Evolutionary conservation across 345 rosid genomes (phyloP), one percentile per base, ranked within the genome.

Genomic region (Ceriops decandra): DNA sequence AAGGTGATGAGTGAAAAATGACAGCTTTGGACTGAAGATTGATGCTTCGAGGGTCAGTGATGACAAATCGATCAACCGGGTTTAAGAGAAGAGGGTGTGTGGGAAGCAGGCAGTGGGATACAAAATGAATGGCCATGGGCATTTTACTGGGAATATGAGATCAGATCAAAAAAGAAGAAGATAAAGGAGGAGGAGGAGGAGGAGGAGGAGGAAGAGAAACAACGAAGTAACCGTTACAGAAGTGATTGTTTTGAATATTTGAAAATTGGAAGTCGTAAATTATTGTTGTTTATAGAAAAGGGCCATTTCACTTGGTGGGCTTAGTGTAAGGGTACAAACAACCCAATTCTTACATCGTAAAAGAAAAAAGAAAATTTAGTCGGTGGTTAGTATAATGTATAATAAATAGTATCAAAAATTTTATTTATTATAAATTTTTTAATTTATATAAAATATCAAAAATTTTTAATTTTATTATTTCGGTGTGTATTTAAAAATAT

Each of bases 101-200:
- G 16, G 66, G 21, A 11, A 49, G 21, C 27, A 59, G 20, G 33
- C 54, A 3, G 52, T 11, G 83, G 28, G 76, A 72, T 8, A 42
- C 72, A 61, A 72, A 62, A 6, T 33, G 31, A 4, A 77, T 52
- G 26, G 60, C 59, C 19, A 28, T 33, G 28, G 54, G 61, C 82
- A 78, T 80, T 62, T 52, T 33, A 22, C 59, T 62, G 4, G 51
- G 3, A 28, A 28, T 17, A 6, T 53, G 60, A 3, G 68, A 57
- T 42, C 10, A 7, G 1, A 26, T 60, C 32, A 68, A 38, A 24
- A 24, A 4, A 5, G 33, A 31, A 5, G 6, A 0, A 15, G 72
- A 22, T 57, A 60, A 76, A 74, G 79, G 4, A 28, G 30, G 30
- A 31, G 33, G 72, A 75, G 36, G 30, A 31, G 33, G 72, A 75